A percentile compares a stretch with the other conserved stretches of the same genome.
Conservation (phyloP, 805 yeast species). For the Saturnispora sanitii region DNA sequence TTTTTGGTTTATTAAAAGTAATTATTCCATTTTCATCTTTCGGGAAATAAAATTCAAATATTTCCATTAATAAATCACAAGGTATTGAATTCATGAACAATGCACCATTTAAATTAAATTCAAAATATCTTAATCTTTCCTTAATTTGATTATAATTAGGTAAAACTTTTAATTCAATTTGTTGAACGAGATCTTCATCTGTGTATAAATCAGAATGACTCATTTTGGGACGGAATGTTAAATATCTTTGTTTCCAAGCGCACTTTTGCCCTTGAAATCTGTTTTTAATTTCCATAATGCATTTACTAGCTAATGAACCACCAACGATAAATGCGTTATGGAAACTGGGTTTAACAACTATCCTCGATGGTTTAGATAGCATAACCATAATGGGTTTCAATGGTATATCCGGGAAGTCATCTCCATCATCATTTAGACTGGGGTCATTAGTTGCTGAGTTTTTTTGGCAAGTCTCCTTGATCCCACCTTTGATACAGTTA, state of each 20-base stretch:
- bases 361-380: not conserved
- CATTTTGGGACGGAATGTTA: not conserved
- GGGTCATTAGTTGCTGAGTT: no score
- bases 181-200: not conserved
- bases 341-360: not conserved
- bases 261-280: not conserved
- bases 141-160: slow-evolving; percentile 8
- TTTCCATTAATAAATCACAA: slow-evolving; percentile 6
- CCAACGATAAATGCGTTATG: not conserved
- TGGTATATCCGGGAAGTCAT: no score
- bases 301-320: not conserved
- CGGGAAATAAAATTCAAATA: slow-evolving; percentile 9
- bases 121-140: slow-evolving; percentile 11
- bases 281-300: not conserved
- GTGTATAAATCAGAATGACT: not conserved
- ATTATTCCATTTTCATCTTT: not conserved
- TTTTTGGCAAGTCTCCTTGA: no score
- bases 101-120: slow-evolving; percentile 6
- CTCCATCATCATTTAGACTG: no score
- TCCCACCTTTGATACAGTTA: slow-evolving; percentile 16
- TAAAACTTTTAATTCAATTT: slow-evolving; percentile 3
- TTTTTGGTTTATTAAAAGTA: slow-evolving; percentile 8
- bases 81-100: slow-evolving; percentile 8
- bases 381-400: not conserved
- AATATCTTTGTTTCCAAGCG: not conserved